These are phyloP conservation scores for Chernovozyma sophiae-reginae DNA, from an alignment of 1,139 yeast species.

Conservation along the genomic window DNA sequence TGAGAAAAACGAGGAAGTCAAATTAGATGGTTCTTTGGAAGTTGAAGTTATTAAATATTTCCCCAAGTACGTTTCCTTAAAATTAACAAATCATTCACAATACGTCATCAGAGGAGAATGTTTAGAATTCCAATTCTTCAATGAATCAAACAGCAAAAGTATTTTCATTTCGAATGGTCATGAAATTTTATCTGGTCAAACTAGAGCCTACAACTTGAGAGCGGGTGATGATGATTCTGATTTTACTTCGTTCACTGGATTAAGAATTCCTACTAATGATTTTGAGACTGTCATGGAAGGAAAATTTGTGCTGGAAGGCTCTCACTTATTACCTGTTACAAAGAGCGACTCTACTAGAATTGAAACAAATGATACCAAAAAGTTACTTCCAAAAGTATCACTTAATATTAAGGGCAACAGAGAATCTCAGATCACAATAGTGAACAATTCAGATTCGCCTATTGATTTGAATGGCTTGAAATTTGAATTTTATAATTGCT, in stretches of 20 bases:
- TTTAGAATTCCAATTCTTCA: slow-evolving; percentile 22
- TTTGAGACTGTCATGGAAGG: slow-evolving; percentile 25
- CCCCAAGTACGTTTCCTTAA: slow-evolving; percentile 24
- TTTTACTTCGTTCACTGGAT: slow-evolving; percentile 10
- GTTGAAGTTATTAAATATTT: slow-evolving; percentile 4
- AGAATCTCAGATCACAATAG: slow-evolving; percentile 22
- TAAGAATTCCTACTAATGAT: slow-evolving; percentile 17
- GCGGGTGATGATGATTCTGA: slow-evolving; percentile 12
- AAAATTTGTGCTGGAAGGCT: slow-evolving; percentile 10
- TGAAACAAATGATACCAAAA: not conserved
- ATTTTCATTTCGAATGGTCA: slow-evolving; percentile 26
- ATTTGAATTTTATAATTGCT: slow-evolving; percentile 29
- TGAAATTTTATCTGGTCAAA: slow-evolving; percentile 25
- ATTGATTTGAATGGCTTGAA: slow-evolving; percentile 31
- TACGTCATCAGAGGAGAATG: slow-evolving; percentile 26
- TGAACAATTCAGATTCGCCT: slow-evolving; percentile 23
- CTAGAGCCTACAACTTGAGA: slow-evolving; percentile 25
- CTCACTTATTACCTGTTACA: slow-evolving; percentile 2
- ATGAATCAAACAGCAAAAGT: slow-evolving; percentile 12
- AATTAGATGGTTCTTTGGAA: not conserved
- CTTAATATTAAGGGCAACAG: slow-evolving; percentile 1
- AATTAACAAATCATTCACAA: slow-evolving; percentile 24
- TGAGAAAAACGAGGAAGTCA: not conserved
- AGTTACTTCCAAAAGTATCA: slow-evolving; percentile 4
- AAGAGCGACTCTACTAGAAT: not conserved